Percentiles rank a stretch among this genome's conserved stretches.
Conservation (phyloP, 257 asterid species). For the Solanum sejunctum region DNA sequence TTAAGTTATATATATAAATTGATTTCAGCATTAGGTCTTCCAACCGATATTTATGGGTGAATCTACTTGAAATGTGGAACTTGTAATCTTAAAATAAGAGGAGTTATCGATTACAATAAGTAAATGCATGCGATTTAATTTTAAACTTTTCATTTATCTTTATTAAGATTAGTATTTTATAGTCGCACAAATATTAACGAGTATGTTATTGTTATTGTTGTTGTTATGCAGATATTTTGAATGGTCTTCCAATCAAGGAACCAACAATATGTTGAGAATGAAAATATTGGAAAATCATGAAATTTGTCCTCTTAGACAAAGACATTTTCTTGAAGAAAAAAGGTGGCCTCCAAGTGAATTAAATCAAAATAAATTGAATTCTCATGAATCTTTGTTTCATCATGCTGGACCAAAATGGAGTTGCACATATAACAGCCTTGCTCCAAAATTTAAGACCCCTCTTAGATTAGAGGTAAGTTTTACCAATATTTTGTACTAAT, state of each 20-base stretch:
- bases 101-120: background rate
- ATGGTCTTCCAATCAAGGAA: background rate
- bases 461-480: slow-evolving; percentile 22
- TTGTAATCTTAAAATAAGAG: background rate
- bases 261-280: background rate
- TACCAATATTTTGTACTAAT: background rate
- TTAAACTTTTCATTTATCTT: background rate
- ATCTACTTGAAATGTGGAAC: accelerated
- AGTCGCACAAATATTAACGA: background rate
- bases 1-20: background rate
- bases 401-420: slow-evolving; percentile 4
- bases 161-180: background rate
- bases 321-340: slow-evolving; percentile 44
- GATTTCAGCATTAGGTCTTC: background rate
- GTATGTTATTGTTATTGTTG: background rate
- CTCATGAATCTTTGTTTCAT: slow-evolving; percentile 2
- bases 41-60: background rate
- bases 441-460: slow-evolving; percentile 13
- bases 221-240: background rate
- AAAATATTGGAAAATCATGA: background rate
- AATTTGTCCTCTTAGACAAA: slow-evolving; percentile 26
- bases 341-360: slow-evolving; percentile 47
- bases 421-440: background rate
- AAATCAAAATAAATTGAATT: slow-evolving; percentile 3
- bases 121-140: background rate